Base-by-base conservation (phyloP, 1,139 yeast genomes). In the Candida pseudoviswanathii region DNA sequence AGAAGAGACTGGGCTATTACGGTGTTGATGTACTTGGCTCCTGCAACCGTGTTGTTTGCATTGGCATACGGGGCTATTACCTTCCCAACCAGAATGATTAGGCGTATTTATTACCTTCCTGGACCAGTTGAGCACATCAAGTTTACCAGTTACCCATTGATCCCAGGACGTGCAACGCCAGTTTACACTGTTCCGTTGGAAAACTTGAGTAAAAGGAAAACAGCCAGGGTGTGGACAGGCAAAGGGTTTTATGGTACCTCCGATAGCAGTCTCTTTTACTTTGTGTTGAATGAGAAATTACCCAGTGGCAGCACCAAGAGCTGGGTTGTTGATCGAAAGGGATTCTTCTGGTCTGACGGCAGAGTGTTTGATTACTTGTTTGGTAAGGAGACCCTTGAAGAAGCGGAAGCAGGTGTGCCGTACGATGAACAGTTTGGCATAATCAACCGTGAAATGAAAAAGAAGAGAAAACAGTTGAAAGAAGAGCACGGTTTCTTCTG, bases 261-360 rank as follows among this genome's bases (percentile, higher is more conserved):
- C 33, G 92, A 88, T 64, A 80, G 84, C 43, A 77, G 88, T 4
- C 77, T 88, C 51, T 89, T 89, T 64, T 85, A 86, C 73, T 87
- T 89, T 63, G 80, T 86, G 41, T 67, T 89, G 54, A 83, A 80
- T 63, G 94, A 88, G 60, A 50, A 61, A 3, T 58, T 61, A 21
- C 36, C 48, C 4, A 70, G 72, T 46, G 73, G 75, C 51, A 55
- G 54, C 29, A 48, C 49, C n/a, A 73, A 80, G 45, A 89, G 86
- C 44, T 89, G 94, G 91, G 73, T 88, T 21, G 85, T 89, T 24
- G 96, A 89, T 64, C 75, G 96, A 56, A 85, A 84, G 60, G 96
- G 96, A 16, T 88, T 73, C 75, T 89, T 88, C 69, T 89, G 96
- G 96, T 90, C 94, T 32, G 96, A 89, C 64, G 96, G 96, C 5